These are phyloP conservation scores for Castanea crenata DNA, from an alignment of 306 rosid species.

Conservation along the genomic window DNA sequence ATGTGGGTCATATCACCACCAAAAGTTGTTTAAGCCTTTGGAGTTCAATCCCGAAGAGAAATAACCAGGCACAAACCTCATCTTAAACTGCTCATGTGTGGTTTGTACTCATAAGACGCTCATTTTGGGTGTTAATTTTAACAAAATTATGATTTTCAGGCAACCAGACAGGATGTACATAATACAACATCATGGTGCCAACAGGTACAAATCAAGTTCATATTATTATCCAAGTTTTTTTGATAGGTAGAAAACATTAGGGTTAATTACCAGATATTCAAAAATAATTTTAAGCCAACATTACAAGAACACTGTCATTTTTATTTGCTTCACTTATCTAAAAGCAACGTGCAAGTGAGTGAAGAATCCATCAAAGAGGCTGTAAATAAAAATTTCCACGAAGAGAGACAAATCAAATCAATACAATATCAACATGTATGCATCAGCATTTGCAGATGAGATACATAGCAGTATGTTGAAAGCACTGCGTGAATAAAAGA, in stretches of 20 bases:
- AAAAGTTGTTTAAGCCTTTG: not conserved
- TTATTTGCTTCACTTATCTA: not conserved
- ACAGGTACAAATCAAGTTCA: not conserved
- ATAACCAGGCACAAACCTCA: slow-evolving; percentile 6
- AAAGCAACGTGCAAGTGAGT: not conserved
- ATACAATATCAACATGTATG: not conserved
- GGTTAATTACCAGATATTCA: not conserved
- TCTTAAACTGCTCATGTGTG: not conserved
- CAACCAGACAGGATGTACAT: not conserved
- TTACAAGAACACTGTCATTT: not conserved
- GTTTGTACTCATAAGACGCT: not conserved
- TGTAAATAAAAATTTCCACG: not conserved
- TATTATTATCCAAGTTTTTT: no score
- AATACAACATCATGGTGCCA: not conserved
- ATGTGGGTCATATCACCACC: not conserved
- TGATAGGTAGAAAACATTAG: not conserved
- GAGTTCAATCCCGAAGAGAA: not conserved
- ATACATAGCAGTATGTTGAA: not conserved
- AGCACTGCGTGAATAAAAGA: no score
- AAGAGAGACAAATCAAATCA: no score
- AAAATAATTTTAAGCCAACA: not conserved
- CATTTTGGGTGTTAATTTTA: no score
- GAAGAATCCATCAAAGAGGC: not conserved
- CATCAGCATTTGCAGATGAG: not conserved
- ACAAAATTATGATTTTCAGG: not conserved